Conservation (phyloP, 306 rosid species). For the Fagus sylvatica region DNA sequence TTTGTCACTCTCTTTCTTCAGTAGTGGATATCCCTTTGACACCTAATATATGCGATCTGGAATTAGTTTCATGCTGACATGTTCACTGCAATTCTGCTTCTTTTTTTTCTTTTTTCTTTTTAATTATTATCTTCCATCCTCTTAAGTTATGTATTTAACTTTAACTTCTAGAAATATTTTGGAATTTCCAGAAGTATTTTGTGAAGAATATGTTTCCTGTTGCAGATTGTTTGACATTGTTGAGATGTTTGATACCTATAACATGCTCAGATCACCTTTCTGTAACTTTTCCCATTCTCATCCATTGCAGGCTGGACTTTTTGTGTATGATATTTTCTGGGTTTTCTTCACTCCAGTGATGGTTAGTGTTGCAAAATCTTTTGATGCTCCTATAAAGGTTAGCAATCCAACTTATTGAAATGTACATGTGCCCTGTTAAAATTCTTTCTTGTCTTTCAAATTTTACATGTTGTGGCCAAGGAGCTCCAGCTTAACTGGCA, state of each 20-base stretch:
- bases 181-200: background rate
- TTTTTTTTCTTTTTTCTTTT: background rate
- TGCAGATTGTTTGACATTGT: background rate
- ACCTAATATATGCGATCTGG: background rate
- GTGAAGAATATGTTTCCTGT: background rate
- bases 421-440: background rate
- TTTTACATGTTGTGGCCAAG: background rate
- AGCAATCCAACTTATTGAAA: slow-evolving; percentile 28
- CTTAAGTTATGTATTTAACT: background rate
- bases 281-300: slow-evolving; percentile 22
- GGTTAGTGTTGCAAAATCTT: slow-evolving; percentile 99
- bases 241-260: background rate
- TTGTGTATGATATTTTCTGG: slow-evolving; percentile 98
- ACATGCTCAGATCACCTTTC: background rate
- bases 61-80: background rate
- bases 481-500: no score
- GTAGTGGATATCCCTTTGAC: background rate
- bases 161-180: background rate
- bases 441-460: slow-evolving; percentile 5
- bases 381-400: slow-evolving; percentile 99
- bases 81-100: background rate
- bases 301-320: slow-evolving; percentile 81
- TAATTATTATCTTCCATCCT: background rate
- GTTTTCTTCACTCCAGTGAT: slow-evolving; percentile 99
- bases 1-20: background rate